Evolutionary conservation across 139 green algal genomes (phyloP).

Genomic region (Closterium sp.): DNA sequence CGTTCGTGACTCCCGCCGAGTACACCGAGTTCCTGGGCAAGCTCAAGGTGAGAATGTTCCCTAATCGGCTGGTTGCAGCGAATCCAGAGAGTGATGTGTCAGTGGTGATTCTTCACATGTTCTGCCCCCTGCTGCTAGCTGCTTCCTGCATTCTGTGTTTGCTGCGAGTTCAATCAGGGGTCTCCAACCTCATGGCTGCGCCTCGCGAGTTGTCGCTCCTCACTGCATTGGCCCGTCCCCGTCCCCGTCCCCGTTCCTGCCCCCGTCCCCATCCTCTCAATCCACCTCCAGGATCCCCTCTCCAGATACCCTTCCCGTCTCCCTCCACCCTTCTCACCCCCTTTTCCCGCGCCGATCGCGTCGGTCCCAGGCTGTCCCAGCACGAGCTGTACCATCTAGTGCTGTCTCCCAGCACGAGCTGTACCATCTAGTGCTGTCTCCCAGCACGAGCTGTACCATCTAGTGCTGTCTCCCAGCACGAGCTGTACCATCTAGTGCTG

Average conservation of each 20-base stretch:
- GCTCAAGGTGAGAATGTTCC: conserved; percentile 24
- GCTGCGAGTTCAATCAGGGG: background rate
- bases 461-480: no score
- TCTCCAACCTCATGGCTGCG: background rate
- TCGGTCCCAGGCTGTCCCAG: no score
- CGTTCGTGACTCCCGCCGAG: conserved; percentile 25
- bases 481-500: no score
- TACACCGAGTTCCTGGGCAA: conserved; percentile 46
- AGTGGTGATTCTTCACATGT: background rate
- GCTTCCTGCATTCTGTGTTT: background rate
- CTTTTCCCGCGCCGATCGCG: no score
- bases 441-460: no score
- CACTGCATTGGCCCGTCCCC: background rate
- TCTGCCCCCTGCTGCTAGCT: no score
- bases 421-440: no score
- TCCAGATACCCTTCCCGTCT: no score
- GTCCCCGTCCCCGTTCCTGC: background rate
- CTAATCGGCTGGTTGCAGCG: background rate
- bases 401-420: no score
- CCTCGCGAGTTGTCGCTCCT: background rate
- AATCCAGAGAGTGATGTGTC: background rate
- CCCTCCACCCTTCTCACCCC: no score
- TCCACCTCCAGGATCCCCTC: background rate
- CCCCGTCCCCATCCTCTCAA: background rate
- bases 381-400: no score